Conservation (phyloP, 169 alveolate genomes). For the Plasmodium billcollinsi region DNA sequence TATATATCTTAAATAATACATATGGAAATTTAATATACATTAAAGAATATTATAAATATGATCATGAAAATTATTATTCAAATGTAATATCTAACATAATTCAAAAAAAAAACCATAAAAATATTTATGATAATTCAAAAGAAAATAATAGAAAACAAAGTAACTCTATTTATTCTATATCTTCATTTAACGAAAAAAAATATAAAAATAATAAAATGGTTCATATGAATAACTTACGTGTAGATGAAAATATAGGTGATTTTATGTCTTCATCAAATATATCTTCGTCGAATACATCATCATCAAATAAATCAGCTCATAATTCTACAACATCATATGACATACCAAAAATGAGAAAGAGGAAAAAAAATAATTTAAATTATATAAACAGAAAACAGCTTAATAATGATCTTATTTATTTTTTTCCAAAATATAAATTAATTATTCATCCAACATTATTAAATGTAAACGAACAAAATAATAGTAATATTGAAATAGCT, state of each 20-base stretch:
- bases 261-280: background rate
- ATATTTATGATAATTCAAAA: too few species aligned
- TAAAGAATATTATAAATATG: constrained; percentile 52
- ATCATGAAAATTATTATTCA: constrained; percentile 56
- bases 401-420: constrained; percentile 26
- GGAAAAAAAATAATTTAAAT: background rate
- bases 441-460: constrained; percentile 30
- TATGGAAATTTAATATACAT: constrained; percentile 63
- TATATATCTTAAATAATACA: constrained; percentile 55
- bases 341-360: background rate
- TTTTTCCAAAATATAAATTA: constrained; percentile 51
- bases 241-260: background rate
- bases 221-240: too few species aligned
- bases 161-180: constrained; percentile 30
- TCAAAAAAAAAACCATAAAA: background rate
- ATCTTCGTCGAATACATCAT: background rate
- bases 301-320: background rate
- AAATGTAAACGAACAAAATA: constrained; percentile 16
- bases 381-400: background rate
- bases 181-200: constrained; percentile 8
- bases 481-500: constrained; percentile 52
- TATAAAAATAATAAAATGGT: background rate
- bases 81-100: background rate
- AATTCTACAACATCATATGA: background rate
- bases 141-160: background rate